A percentile compares a stretch with the other conserved stretches of the same genome.
These are phyloP conservation scores for Geotrichum cucujoidarum DNA, from an alignment of 1,139 yeast species.

Conservation along the genomic window DNA sequence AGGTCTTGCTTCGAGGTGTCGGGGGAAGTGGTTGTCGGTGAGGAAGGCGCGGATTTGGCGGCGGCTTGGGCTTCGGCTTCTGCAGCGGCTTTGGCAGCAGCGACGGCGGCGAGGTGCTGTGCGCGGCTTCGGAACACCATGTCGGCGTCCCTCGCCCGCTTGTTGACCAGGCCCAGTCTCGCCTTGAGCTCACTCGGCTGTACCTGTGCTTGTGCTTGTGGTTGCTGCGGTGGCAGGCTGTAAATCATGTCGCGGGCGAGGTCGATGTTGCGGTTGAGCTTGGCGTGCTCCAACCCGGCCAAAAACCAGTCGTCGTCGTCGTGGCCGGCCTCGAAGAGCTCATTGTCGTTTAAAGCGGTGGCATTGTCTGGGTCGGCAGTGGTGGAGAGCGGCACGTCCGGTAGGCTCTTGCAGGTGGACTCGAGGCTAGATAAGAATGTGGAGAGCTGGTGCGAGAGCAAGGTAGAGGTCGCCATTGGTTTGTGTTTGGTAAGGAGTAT, in stretches of 20 bases:
- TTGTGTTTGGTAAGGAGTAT: too few species aligned
- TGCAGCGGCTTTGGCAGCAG: slow-evolving; percentile 4
- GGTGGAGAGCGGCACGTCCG: too few species aligned
- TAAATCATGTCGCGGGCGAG: slow-evolving; percentile 25
- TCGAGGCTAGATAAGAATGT: too few species aligned
- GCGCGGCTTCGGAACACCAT: not conserved
- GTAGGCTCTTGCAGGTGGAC: too few species aligned
- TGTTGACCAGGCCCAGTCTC: not conserved
- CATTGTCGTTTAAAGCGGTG: too few species aligned
- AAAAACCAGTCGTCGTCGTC: slow-evolving; percentile 24
- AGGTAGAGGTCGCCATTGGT: too few species aligned
- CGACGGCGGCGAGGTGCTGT: not conserved
- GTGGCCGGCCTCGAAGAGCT: too few species aligned
- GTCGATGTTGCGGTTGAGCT: slow-evolving; percentile 26
- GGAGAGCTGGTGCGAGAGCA: too few species aligned
- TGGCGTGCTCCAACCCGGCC: slow-evolving; percentile 24
- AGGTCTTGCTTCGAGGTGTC: slow-evolving; percentile 1
- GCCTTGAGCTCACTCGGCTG: not conserved
- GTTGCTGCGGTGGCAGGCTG: too few species aligned
- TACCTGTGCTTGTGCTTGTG: slow-evolving; percentile 19
- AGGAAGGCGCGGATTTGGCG: not conserved
- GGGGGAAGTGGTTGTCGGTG: not conserved
- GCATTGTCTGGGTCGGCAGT: too few species aligned
- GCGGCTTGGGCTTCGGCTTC: slow-evolving; percentile 8
- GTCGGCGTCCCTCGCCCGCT: not conserved